Conservation (phyloP, 2,329 filamentous ascomycete genomes). For the Scleromitrula shiraiana region DNA sequence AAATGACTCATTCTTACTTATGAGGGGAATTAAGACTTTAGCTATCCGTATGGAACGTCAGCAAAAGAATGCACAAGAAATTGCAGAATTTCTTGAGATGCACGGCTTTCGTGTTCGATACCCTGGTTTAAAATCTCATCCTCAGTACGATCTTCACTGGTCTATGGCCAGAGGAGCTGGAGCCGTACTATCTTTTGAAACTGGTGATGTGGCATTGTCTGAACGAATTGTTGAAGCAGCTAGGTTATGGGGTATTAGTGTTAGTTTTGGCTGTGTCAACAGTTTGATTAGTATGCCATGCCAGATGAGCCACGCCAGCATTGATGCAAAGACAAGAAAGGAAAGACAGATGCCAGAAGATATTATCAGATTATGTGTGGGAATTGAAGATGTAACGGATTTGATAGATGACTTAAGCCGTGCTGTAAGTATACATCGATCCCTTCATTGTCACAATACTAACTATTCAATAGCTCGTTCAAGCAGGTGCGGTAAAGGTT, state of each 20-base stretch:
- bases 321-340: slow-evolving; percentile 85
- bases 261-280: slow-evolving; percentile 97
- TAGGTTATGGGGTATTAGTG: slow-evolving; percentile 86
- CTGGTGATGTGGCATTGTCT: slow-evolving; percentile 72
- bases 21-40: slow-evolving; percentile 92
- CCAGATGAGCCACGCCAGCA: slow-evolving; percentile 98
- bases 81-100: slow-evolving; percentile 84
- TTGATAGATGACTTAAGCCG: slow-evolving; percentile 86
- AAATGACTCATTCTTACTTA: slow-evolving; percentile 91
- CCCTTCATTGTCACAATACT: slow-evolving; percentile 12
- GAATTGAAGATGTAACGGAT: slow-evolving; percentile 89
- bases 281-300: slow-evolving; percentile 99
- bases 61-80: slow-evolving; percentile 81
- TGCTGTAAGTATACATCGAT: slow-evolving; percentile 57
- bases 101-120: slow-evolving; percentile 94
- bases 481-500: slow-evolving; percentile 87
- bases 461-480: slow-evolving; percentile 57
- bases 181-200: slow-evolving; percentile 93
- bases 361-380: slow-evolving; percentile 89
- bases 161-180: slow-evolving; percentile 91
- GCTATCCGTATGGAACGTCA: slow-evolving; percentile 99
- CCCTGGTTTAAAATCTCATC: slow-evolving; percentile 87
- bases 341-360: slow-evolving; percentile 94
- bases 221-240: slow-evolving; percentile 93
- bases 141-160: slow-evolving; percentile 94